Evolutionary conservation across 257 asterid genomes (phyloP), one percentile per base, ranked within the genome.

Genomic region (Solanum okadae): DNA sequence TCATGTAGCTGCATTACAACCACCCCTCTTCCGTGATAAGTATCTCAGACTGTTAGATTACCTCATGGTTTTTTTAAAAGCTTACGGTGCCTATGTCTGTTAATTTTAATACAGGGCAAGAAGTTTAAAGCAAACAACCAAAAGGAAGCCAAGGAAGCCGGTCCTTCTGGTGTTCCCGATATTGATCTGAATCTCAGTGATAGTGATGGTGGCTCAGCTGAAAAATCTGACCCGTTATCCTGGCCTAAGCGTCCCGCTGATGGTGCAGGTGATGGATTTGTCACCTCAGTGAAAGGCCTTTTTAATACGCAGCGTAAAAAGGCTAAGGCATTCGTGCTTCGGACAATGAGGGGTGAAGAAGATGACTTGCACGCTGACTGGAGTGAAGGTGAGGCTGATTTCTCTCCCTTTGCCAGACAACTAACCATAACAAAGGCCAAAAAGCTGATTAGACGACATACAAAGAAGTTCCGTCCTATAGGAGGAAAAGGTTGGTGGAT

Each of bases 181-280:
- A 92, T 89, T 78, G 98, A 94, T 29, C 98, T 97, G 88, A 94
- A 92, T 88, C 94, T 96, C 90, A 95, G 99, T 78, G 99, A 97
- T 87, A 94, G 98, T 71, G 99, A 97, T 89, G 98, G 98, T 84
- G 99, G 98, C 84, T 91, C 98, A 71, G 94, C 95, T 86, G 98
- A 93, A 81, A 97, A 95, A 90, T 87, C 95, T 44, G 98, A 94
- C 75, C 95, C 94, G 25, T 87, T 92, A 71, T 65, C 95, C 22
- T 96, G 95, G 96, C 98, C 98, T 9, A 97, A 96, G 94, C 98
- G 95, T 34, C 91, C 98, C 23, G 70, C 63, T 89, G 98, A 97
- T 92, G 99, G 98, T 10, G 99, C 99, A 31, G 99, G 99, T 3
- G 99, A 97, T 88, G 97, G 99, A 73, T 97, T 97, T 91, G 99